phyloP scores from a whole-genome alignment of 1,284 basidiomycete species.

The Cronartium ribicola region DNA sequence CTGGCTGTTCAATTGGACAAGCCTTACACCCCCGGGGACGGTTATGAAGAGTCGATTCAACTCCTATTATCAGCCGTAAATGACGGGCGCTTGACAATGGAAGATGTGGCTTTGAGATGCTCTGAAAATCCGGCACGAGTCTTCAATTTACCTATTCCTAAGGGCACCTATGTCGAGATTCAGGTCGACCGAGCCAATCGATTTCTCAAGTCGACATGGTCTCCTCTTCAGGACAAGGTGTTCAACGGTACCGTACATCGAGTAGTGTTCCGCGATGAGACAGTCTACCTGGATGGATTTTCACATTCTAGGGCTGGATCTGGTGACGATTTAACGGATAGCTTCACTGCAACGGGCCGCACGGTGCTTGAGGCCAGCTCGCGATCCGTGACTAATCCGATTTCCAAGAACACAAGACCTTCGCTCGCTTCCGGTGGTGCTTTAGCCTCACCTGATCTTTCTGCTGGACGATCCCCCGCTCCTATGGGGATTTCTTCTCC shows the following conservation, averaged over 20 bases:
- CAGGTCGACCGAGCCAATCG: slow-evolving; percentile 72
- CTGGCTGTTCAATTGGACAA: slow-evolving; percentile 68
- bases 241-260: slow-evolving; percentile 71
- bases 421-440: neutral
- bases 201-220: slow-evolving; percentile 67
- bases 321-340: slow-evolving; percentile 54
- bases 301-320: slow-evolving; percentile 75
- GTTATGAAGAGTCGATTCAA: slow-evolving; percentile 81
- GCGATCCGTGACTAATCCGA: neutral
- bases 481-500: slow-evolving; percentile 2
- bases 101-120: slow-evolving; percentile 73
- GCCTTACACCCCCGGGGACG: slow-evolving; percentile 66
- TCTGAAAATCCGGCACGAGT: slow-evolving; percentile 90
- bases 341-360: slow-evolving; percentile 1
- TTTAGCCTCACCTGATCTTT: slow-evolving; percentile 45
- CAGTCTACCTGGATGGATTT: slow-evolving; percentile 82
- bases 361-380: slow-evolving; percentile 7
- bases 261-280: slow-evolving; percentile 86
- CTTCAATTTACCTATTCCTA: slow-evolving; percentile 75
- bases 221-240: slow-evolving; percentile 68
- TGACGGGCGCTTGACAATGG: slow-evolving; percentile 72
- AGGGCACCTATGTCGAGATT: slow-evolving; percentile 78
- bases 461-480: slow-evolving; percentile 46
- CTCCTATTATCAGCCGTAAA: slow-evolving; percentile 81
- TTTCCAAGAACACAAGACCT: slow-evolving; percentile 52